Evolutionary conservation across 257 asterid species (phyloP), one percentile per base, ranked within the genome.

Genomic region (Lycium barbarum): DNA sequence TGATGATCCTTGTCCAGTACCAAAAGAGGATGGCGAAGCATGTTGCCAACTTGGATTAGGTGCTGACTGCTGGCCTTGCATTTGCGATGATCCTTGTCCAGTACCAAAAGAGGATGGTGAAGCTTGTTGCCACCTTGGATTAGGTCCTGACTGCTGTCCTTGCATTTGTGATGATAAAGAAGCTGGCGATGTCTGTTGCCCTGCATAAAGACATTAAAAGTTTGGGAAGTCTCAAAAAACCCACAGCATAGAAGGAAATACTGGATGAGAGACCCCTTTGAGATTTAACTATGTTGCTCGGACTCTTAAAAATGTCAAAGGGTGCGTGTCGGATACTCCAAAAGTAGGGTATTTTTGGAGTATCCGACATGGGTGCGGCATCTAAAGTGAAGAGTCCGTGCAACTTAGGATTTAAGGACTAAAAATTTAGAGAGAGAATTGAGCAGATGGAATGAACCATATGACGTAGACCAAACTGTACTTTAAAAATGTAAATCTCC

Each of bases 181-280:
- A 40, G 6, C 45, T 40, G 45, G 45, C 18, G 33, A 9, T 61
- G 84, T 61, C 70, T 40, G 45, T 67, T 14, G 20, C 90, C 92
- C 17, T 91, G 93, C 53, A 70, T 8, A 70, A 17, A 38, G 53
- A 38, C 15, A 38, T 40, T 38, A 38, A 70, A 38, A 14, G 15
- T 2, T 47, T 68, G 33, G 3, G 1, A 36, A 7, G 33, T 17
- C 14, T 70, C 0, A 2, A 2, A 38, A 38, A 70, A 15, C 1
- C 53, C 54, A 38, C 78, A 70, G 3, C 54, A 13, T 6, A 33
- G 20, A 33, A 33, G 45, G 73, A 38, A 40, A 70, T 70, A 17
- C 17, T 70, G 79, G 4, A 70, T 9, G 15, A 38, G 26, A 15
- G 79, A 70, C 35, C 54, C 3, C 8, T 70, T 70, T 38, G 9